Percentiles rank a stretch among this genome's conserved stretches.
phyloP scores from a whole-genome alignment of 2,329 filamentous ascomycete genomes.

The Neurospora sp. region DNA sequence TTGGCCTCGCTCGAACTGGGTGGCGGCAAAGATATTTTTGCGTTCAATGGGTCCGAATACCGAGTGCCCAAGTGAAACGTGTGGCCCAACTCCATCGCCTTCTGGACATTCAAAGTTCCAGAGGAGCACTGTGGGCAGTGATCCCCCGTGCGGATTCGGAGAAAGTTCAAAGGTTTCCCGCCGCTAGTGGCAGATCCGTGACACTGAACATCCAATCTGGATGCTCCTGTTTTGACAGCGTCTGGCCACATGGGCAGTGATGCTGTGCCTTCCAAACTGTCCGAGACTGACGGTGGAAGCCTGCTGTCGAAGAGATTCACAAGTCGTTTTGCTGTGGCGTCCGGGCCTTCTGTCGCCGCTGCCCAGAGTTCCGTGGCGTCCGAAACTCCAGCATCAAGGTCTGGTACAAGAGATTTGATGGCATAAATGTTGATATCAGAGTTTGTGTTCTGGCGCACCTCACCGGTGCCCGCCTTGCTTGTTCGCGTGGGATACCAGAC shows the following conservation, averaged over 20 bases:
- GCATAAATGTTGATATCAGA: constrained; percentile 41
- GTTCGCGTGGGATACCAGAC: constrained; percentile 50
- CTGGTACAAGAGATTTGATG: constrained; percentile 55
- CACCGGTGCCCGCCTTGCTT: constrained; percentile 6
- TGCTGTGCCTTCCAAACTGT: neutral
- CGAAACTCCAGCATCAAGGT: constrained; percentile 63
- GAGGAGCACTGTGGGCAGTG: constrained; percentile 59
- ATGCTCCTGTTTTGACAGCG: neutral
- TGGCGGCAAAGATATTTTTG: constrained; percentile 40
- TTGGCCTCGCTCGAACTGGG: constrained; percentile 1
- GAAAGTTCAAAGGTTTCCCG: constrained; percentile 46
- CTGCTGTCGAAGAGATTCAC: constrained; percentile 30
- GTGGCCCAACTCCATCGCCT: constrained; percentile 83
- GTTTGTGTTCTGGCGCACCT: constrained; percentile 16
- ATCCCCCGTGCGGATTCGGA: constrained; percentile 59
- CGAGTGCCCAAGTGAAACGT: constrained; percentile 89
- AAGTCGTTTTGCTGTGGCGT: constrained; percentile 14
- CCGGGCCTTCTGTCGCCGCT: constrained; percentile 21
- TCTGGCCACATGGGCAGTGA: constrained; percentile 11
- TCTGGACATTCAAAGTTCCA: constrained; percentile 54
- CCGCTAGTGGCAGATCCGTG: neutral
- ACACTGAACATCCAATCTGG: neutral
- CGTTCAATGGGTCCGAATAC: constrained; percentile 68
- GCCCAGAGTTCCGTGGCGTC: constrained; percentile 45
- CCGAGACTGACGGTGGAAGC: constrained; percentile 13